A percentile compares a stretch with the other conserved stretches of the same genome.
phyloP scores from a whole-genome alignment of 306 rosid genomes.

The Cicer judaicum region DNA sequence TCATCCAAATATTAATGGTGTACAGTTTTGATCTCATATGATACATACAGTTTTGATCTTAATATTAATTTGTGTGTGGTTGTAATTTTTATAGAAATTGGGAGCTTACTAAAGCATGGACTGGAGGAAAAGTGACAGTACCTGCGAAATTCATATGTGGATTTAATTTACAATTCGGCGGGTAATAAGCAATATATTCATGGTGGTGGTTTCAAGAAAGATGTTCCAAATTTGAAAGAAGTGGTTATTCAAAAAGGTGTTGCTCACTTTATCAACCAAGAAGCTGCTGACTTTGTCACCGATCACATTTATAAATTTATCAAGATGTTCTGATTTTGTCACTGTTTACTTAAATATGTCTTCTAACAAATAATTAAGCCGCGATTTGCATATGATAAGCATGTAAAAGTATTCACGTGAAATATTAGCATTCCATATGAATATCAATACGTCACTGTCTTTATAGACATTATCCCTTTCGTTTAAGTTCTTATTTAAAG shows the following conservation, averaged over 20 bases:
- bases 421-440: too few species aligned
- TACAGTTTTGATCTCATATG: too few species aligned
- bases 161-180: constrained; percentile 38
- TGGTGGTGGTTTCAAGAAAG: constrained; percentile 43
- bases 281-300: constrained; percentile 38
- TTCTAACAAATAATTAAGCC: not conserved
- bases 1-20: too few species aligned
- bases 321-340: constrained; percentile 21
- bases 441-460: too few species aligned
- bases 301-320: constrained; percentile 45
- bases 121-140: constrained; percentile 36
- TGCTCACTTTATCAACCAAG: constrained; percentile 52
- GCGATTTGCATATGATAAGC: too few species aligned
- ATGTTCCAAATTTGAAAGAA: constrained; percentile 51
- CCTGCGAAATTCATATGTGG: constrained; percentile 44
- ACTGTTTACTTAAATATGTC: not conserved
- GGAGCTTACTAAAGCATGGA: constrained; percentile 30
- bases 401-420: too few species aligned
- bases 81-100: too few species aligned
- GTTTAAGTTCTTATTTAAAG: too few species aligned
- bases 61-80: too few species aligned
- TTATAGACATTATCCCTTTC: too few species aligned
- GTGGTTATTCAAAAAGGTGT: constrained; percentile 47
- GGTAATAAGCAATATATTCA: constrained; percentile 35
- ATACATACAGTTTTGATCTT: too few species aligned